Conservation (phyloP, 164 flowering plant species). For the Paratinospora sagittata region DNA sequence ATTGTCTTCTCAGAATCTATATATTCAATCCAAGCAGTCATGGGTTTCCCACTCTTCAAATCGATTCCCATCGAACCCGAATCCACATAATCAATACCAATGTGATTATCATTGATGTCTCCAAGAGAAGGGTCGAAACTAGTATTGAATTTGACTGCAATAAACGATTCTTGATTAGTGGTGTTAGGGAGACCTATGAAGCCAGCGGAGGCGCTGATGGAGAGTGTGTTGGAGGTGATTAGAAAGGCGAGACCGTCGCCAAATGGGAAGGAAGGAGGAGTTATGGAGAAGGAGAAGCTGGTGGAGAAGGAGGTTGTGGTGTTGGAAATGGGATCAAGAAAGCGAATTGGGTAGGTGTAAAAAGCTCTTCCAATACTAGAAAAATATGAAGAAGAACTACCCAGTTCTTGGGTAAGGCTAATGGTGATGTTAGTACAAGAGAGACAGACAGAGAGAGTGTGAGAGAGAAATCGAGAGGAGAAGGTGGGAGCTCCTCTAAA, state of each 20-base stretch:
- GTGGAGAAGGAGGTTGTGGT: slow-evolving; percentile 43
- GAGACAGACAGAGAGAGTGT: slow-evolving; percentile 18
- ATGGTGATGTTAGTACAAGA: too few species aligned
- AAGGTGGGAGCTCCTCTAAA: too few species aligned
- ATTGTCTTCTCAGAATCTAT: slow-evolving; percentile 29
- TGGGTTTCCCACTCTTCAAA: slow-evolving; percentile 39
- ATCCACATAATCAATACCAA: slow-evolving; percentile 53
- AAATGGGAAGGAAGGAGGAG: slow-evolving; percentile 27
- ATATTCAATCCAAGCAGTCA: slow-evolving; percentile 65
- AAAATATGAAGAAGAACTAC: slow-evolving; percentile 10
- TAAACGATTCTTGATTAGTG: slow-evolving; percentile 27
- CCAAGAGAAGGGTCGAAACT: slow-evolving; percentile 35
- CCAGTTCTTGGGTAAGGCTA: slow-evolving; percentile 40
- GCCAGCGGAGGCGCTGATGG: slow-evolving; percentile 27
- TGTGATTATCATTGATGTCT: slow-evolving; percentile 57
- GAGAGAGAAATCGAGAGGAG: slow-evolving; percentile 16
- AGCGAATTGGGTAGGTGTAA: slow-evolving; percentile 46
- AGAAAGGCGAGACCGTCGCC: slow-evolving; percentile 67
- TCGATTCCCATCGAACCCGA: slow-evolving; percentile 35
- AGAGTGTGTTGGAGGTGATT: slow-evolving; percentile 36
- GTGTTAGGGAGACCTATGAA: slow-evolving; percentile 36
- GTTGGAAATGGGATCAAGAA: slow-evolving; percentile 40
- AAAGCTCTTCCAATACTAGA: slow-evolving; percentile 50
- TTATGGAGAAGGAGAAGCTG: slow-evolving; percentile 52
- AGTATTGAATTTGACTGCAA: slow-evolving; percentile 73